phyloP scores from a whole-genome alignment of 305 asterid species.

The Fraxinus albicans region DNA sequence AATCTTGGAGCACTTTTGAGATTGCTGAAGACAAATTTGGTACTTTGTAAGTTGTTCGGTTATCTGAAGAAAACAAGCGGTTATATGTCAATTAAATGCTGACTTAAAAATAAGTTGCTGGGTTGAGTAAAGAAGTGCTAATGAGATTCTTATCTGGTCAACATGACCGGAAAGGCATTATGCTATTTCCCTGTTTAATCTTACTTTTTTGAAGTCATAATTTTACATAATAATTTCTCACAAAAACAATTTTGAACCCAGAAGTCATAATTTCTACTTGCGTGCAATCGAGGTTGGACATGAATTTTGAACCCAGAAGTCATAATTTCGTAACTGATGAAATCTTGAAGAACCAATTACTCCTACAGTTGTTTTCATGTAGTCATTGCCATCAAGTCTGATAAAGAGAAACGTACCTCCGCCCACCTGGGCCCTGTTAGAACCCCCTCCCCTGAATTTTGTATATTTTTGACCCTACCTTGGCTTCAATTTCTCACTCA shows the following conservation, averaged over 20 bases:
- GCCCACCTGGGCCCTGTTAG: not conserved
- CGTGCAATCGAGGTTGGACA: not conserved
- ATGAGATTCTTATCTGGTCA: not conserved
- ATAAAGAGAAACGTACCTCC: slow-evolving; percentile 28
- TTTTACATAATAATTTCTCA: not conserved
- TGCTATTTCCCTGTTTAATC: not conserved
- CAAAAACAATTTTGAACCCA: not conserved
- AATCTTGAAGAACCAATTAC: not conserved
- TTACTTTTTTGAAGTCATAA: too few relatives aligned
- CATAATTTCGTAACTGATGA: not conserved
- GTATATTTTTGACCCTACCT: slow-evolving; percentile 31
- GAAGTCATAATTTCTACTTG: not conserved
- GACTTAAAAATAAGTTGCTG: not conserved
- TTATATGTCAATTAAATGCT: not conserved
- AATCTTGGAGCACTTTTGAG: not conserved
- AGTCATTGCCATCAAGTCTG: slow-evolving; percentile 28
- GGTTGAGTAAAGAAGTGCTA: not conserved
- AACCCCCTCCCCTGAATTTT: not conserved
- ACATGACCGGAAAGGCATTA: not conserved
- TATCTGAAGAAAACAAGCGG: too few relatives aligned
- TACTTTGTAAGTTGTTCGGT: not conserved
- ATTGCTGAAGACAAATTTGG: not conserved
- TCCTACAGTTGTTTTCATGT: slow-evolving; percentile 1
- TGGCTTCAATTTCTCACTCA: slow-evolving; percentile 35
- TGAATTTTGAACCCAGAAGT: not conserved